Conservation (phyloP, 2,329 filamentous ascomycete genomes). For the Daldinia eschscholtzii region DNA sequence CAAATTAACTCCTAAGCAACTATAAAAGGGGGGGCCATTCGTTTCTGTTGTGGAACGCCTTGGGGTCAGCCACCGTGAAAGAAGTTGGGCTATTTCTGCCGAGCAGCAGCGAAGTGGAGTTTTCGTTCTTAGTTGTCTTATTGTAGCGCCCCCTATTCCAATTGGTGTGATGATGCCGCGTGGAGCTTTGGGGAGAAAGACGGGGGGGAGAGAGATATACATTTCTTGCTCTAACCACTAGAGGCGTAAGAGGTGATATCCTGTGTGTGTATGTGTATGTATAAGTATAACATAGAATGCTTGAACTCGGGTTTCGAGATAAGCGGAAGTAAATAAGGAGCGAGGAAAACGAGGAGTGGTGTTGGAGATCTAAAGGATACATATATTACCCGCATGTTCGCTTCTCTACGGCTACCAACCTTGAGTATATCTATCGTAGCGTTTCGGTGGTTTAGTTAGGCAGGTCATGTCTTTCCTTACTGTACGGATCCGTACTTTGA, state of each 20-base stretch:
- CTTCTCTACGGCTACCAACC: not conserved
- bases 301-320: slow-evolving; percentile 4
- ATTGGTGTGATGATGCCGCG: slow-evolving; percentile 19
- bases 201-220: not conserved
- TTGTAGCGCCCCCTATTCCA: not conserved
- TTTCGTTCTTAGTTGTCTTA: slow-evolving; percentile 7
- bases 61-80: slow-evolving; percentile 5
- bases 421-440: not conserved
- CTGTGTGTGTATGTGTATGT: not conserved
- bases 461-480: slow-evolving; percentile 14
- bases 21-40: not conserved
- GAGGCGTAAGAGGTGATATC: slow-evolving; percentile 1
- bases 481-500: slow-evolving; percentile 1
- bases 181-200: slow-evolving; percentile 5
- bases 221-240: not conserved
- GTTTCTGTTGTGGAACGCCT: slow-evolving; percentile 15
- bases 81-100: slow-evolving; percentile 11
- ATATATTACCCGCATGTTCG: slow-evolving; percentile 14
- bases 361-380: slow-evolving; percentile 8
- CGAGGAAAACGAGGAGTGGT: not conserved
- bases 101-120: slow-evolving; percentile 22
- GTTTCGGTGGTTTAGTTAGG: slow-evolving; percentile 7
- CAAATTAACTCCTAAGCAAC: not conserved
- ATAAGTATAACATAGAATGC: not conserved
- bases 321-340: not conserved